These are phyloP conservation scores for Gloeostereum incarnatum DNA, from an alignment of 768 basidiomycete species.

Conservation along the genomic window DNA sequence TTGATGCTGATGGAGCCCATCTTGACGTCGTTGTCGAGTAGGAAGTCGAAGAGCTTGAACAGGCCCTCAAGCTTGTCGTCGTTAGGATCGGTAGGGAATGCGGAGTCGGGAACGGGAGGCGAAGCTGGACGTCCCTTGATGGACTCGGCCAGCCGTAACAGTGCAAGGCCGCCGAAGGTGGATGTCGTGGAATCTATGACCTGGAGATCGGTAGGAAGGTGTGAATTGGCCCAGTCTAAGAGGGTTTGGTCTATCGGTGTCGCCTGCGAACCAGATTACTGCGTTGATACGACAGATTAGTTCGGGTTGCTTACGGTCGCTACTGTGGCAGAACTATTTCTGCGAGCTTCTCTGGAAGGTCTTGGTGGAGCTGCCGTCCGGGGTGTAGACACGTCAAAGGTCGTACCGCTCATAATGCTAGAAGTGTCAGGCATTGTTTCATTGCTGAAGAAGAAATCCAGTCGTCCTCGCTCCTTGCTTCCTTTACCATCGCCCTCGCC, in stretches of 20 bases:
- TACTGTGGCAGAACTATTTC: conserved; percentile 9
- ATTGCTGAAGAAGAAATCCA: conserved; percentile 50
- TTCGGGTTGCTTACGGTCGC: conserved; percentile 9
- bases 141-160: conserved; percentile 80
- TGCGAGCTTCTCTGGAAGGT: conserved; percentile 57
- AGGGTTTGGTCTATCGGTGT: conserved; percentile 38
- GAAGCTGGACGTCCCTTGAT: conserved; percentile 57
- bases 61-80: conserved; percentile 84
- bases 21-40: conserved; percentile 86
- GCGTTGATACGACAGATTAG: conserved; percentile 6
- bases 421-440: conserved; percentile 18
- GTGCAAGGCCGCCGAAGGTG: conserved; percentile 55
- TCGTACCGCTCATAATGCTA: conserved; percentile 8
- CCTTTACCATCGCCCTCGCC: conserved; percentile 25
- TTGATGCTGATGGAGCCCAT: conserved; percentile 92
- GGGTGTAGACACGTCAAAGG: conserved; percentile 9
- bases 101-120: conserved; percentile 69
- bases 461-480: conserved; percentile 36
- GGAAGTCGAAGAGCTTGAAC: conserved; percentile 85
- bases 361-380: conserved; percentile 42
- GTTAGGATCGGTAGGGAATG: conserved; percentile 57
- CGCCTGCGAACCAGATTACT: conserved; percentile 9
- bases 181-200: conserved; percentile 34
- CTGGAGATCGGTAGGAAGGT: conserved; percentile 57
- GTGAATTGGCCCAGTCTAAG: conserved; percentile 84